Percentiles rank a stretch among this genome's conserved stretches.
Evolutionary conservation across 768 basidiomycete species (phyloP).

Genomic region (Podaxis carcinomalis): DNA sequence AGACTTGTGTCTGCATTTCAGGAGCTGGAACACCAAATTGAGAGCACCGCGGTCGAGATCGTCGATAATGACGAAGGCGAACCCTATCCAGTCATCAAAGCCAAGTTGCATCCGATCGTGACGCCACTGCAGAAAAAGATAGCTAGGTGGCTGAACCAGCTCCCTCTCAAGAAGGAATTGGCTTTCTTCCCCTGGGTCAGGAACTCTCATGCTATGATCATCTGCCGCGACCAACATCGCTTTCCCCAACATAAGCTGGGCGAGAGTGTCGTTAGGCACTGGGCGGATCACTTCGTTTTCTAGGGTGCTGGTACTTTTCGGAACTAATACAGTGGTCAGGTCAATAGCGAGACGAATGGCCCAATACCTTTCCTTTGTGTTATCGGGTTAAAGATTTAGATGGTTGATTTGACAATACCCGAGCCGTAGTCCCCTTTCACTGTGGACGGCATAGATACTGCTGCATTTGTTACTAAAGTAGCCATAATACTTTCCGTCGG

Average conservation of each 20-base stretch:
- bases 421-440: too few species aligned
- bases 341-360: background rate
- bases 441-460: too few species aligned
- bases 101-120: slow-evolving; percentile 39
- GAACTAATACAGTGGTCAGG: background rate
- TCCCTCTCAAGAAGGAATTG: slow-evolving; percentile 69
- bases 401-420: too few species aligned
- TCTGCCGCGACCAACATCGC: slow-evolving; percentile 61
- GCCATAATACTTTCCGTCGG: too few species aligned
- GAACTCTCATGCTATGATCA: slow-evolving; percentile 71
- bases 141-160: slow-evolving; percentile 55
- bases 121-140: slow-evolving; percentile 55
- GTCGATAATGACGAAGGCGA: slow-evolving; percentile 39
- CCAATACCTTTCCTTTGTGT: background rate
- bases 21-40: slow-evolving; percentile 56
- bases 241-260: slow-evolving; percentile 58
- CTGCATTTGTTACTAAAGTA: too few species aligned
- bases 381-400: background rate
- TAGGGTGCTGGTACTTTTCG: slow-evolving; percentile 9
- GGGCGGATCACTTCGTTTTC: slow-evolving; percentile 56
- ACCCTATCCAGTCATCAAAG: slow-evolving; percentile 16
- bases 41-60: slow-evolving; percentile 56
- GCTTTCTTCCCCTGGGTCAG: slow-evolving; percentile 55
- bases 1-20: slow-evolving; percentile 55
- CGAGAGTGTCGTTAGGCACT: slow-evolving; percentile 64